These are phyloP conservation scores for Coniferiporia weirii DNA, from an alignment of 1,284 basidiomycete species.

Conservation along the genomic window DNA sequence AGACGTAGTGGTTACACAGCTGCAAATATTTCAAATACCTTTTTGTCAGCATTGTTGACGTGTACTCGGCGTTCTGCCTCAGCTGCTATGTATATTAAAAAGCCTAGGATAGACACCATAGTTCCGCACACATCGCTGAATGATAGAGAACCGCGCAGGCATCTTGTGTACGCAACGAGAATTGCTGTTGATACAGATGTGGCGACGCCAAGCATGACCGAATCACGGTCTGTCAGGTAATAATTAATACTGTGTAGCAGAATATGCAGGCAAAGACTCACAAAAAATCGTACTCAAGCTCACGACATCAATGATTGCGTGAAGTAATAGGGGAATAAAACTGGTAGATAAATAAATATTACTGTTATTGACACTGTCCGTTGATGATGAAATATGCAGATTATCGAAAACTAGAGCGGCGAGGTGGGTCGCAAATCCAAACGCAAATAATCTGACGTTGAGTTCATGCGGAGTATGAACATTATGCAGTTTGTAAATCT, in stretches of 20 bases:
- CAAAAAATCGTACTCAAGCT: slow-evolving; percentile 9
- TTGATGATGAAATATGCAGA: slow-evolving; percentile 13
- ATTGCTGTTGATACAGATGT: slow-evolving; percentile 9
- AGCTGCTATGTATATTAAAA: neutral
- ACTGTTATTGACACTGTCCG: slow-evolving; percentile 17
- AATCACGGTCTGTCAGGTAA: slow-evolving; percentile 1
- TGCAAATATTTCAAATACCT: neutral
- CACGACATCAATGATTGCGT: slow-evolving; percentile 3
- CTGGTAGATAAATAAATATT: slow-evolving; percentile 1
- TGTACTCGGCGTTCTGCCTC: neutral
- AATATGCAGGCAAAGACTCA: neutral
- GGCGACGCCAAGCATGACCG: slow-evolving; percentile 2
- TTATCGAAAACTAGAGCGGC: slow-evolving; percentile 4
- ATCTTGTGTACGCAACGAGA: neutral
- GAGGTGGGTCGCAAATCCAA: slow-evolving; percentile 15
- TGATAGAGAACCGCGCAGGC: neutral
- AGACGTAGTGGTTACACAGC: neutral
- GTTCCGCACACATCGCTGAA: slow-evolving; percentile 4
- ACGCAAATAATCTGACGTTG: slow-evolving; percentile 21
- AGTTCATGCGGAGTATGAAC: slow-evolving; percentile 17
- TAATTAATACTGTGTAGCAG: neutral
- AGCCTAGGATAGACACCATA: slow-evolving; percentile 8
- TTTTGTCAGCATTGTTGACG: neutral
- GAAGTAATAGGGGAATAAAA: neutral
- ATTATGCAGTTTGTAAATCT: slow-evolving; percentile 21